phyloP scores from a whole-genome alignment of 78 protist genomes.

The Thecamonas trahens region DNA sequence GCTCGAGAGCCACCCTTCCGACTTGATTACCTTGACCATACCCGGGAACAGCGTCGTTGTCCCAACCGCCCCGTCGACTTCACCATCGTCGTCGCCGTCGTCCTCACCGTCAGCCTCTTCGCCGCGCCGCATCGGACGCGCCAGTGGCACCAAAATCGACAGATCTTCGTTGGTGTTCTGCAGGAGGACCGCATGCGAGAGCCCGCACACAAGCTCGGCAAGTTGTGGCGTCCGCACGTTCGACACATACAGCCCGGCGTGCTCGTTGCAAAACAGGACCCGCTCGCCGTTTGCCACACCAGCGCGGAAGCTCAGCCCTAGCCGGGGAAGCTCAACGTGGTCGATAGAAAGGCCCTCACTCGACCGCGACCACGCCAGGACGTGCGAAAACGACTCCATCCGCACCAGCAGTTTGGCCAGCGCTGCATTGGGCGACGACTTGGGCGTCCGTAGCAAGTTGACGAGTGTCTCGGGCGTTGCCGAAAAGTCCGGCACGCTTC shows the following conservation, averaged over 20 bases:
- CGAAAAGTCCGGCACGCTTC: no score
- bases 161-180: slow-evolving; percentile 17
- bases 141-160: slow-evolving; percentile 20
- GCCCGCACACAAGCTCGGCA: not conserved
- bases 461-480: no score
- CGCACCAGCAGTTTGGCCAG: not conserved
- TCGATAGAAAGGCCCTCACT: not conserved
- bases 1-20: slow-evolving; percentile 22
- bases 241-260: slow-evolving; percentile 16
- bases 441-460: no score
- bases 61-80: no score
- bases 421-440: not conserved
- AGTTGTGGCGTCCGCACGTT: no score
- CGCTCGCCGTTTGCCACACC: not conserved
- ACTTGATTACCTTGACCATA: no score
- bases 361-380: slow-evolving; percentile 24
- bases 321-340: slow-evolving; percentile 31
- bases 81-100: no score
- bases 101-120: no score
- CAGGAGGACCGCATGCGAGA: slow-evolving; percentile 28
- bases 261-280: slow-evolving; percentile 6
- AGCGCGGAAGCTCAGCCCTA: not conserved
- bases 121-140: no score
- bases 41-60: no score
- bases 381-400: slow-evolving; percentile 34